Base-by-base conservation (phyloP, 2,329 filamentous ascomycete genomes). In the Cordyceps tenuipes region DNA sequence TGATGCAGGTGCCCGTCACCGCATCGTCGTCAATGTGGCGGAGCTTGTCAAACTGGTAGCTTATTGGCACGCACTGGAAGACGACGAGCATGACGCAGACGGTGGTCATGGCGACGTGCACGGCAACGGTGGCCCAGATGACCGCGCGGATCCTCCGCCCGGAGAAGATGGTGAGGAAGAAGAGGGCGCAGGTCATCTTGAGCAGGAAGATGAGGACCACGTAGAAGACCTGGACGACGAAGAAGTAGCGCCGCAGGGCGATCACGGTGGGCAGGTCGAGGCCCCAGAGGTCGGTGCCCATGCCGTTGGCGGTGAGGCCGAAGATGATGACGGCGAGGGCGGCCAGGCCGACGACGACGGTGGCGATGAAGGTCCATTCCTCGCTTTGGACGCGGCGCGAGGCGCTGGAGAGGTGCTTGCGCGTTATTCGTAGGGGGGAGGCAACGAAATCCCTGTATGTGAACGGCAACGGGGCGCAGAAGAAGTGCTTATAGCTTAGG, bases 111-210 rank as follows among this genome's bases (percentile, higher is more conserved):
- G 69, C 17, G 3, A 69, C 47, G 61, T 72, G 71, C 54, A 77
- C 66, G 23, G 61, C 64, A 31, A 76, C 64, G 0, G 74, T 74
- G n/a, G 51, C 70, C 68, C 71, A 74, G 5, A 78, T 67, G 3
- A 76, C 13, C 15, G 67, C 66, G n/a, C 73, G 71, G 4, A 79
- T 70, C 1, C 51, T 60, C 1, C 43, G 57, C 0, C 66, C 66
- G 1, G 75, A 75, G 62, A 82, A 82, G 58, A 82, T 76, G 36
- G 76, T 75, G 39, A 78, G 70, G 66, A 80, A 82, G 67, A 82
- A 79, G 64, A 78, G 71, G 5, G 81, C 70, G 47, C 82, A 71
- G 8, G 77, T 76, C 15, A 79, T 65, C 63, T 81, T 79, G 46
- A 77, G 71, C 46, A 77, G 67, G 8, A 72, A 66, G 15, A 79